Evolutionary conservation across 2,329 filamentous ascomycete genomes (phyloP).

Genomic region (Arthrobotrys megalospora): DNA sequence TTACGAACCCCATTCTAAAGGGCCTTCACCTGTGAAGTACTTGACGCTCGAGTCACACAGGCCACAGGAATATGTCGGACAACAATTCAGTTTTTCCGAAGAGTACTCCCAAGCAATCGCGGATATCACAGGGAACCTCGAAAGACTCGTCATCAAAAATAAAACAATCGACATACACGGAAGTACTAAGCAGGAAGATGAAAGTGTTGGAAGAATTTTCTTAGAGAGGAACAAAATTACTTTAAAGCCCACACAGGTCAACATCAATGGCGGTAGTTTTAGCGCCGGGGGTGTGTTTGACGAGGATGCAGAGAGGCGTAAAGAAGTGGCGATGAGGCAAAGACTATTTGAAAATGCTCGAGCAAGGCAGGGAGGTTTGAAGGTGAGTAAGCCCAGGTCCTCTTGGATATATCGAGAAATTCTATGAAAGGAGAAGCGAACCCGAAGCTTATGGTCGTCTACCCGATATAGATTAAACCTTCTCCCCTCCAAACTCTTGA

Average conservation of each 20-base stretch:
- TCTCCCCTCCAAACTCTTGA: slow-evolving; percentile 1
- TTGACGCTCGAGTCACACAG: background rate
- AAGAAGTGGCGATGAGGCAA: background rate
- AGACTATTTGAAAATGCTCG: slow-evolving; percentile 4
- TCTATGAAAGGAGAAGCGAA: too few relatives aligned
- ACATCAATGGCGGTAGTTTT: slow-evolving; percentile 22
- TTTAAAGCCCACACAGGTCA: background rate
- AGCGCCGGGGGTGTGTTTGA: background rate
- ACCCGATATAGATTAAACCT: background rate
- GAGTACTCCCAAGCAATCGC: background rate
- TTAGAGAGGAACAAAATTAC: slow-evolving; percentile 17
- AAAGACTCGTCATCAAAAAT: slow-evolving; percentile 2
- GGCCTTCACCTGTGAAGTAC: background rate
- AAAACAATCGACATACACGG: background rate
- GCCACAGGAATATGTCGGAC: too few relatives aligned
- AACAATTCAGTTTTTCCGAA: background rate
- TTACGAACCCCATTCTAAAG: background rate
- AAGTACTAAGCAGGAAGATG: background rate
- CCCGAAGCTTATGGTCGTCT: too few relatives aligned
- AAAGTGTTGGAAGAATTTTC: background rate
- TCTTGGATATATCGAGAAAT: too few relatives aligned
- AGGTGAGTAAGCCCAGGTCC: background rate
- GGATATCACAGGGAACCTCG: slow-evolving; percentile 7
- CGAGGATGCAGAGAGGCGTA: background rate
- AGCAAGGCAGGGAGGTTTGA: background rate